phyloP scores from a whole-genome alignment of 2,329 filamentous ascomycete species.

The Dothideomycetes sp. region DNA sequence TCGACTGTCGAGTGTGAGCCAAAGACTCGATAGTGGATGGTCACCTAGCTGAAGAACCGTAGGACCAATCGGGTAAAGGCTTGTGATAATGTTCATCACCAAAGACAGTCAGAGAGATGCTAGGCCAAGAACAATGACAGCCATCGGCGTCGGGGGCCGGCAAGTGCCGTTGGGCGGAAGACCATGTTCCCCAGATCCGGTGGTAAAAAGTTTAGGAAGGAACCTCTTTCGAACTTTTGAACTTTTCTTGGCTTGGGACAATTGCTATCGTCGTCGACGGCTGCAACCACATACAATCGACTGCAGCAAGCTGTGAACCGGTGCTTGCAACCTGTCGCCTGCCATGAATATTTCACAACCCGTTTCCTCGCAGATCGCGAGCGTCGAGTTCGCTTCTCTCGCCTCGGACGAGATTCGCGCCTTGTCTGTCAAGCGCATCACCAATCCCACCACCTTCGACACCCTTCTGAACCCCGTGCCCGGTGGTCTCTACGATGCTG shows the following conservation, averaged over 20 bases:
- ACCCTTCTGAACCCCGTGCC: constrained; percentile 80
- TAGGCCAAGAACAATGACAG: too few relatives aligned
- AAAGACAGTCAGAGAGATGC: too few relatives aligned
- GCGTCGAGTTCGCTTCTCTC: constrained; percentile 84
- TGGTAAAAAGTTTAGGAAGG: constrained; percentile 6
- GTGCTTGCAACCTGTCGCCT: constrained; percentile 13
- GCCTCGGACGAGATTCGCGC: constrained; percentile 72
- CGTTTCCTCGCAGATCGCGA: constrained; percentile 70
- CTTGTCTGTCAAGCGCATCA: constrained; percentile 87
- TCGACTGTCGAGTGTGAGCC: too few relatives aligned
- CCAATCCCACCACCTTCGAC: constrained; percentile 91
- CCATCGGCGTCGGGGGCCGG: too few relatives aligned
- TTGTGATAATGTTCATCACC: too few relatives aligned
- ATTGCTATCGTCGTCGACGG: constrained; percentile 7
- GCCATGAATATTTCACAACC: constrained; percentile 53
- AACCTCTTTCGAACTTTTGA: background rate
- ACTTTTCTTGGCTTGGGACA: constrained; percentile 11
- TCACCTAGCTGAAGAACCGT: too few relatives aligned
- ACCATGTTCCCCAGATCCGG: constrained; percentile 5
- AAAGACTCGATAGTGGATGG: too few relatives aligned
- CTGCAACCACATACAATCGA: background rate
- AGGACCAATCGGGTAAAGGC: too few relatives aligned
- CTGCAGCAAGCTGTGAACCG: constrained; percentile 14
- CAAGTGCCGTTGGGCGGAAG: too few relatives aligned
- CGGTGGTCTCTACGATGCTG: constrained; percentile 85